A percentile compares a stretch with the other conserved stretches of the same genome.
Conservation (phyloP, 225 moss, liverwort and hornwort genomes). For the Sphagnum contortum region DNA sequence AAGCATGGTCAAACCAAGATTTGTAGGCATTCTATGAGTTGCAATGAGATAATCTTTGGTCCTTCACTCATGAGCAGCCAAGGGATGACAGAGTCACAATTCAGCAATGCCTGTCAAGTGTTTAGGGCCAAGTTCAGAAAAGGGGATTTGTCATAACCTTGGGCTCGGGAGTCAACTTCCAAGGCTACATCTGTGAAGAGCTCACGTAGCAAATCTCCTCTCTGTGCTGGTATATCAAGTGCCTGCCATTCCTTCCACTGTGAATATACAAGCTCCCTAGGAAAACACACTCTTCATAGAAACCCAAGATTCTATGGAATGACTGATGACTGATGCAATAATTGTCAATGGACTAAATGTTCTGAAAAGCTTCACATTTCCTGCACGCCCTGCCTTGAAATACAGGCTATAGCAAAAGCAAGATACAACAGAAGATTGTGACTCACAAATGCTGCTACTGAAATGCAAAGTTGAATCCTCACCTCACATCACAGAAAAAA, state of each 20-base stretch:
- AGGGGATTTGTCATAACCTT: slow-evolving; percentile 20
- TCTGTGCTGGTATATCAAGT: slow-evolving; percentile 61
- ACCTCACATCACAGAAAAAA: too few species aligned
- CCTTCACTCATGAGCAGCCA: too few species aligned
- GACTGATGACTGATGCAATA: neutral
- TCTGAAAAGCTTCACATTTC: neutral
- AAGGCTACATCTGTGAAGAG: slow-evolving; percentile 88
- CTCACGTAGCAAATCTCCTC: slow-evolving; percentile 74
- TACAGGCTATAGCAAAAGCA: neutral
- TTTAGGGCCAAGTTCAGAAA: too few species aligned
- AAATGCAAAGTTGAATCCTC: neutral
- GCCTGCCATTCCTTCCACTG: slow-evolving; percentile 35
- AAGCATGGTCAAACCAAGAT: too few species aligned
- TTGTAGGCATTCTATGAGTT: too few species aligned
- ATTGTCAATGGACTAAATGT: neutral
- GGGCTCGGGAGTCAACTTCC: slow-evolving; percentile 89
- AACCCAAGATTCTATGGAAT: slow-evolving; percentile 7
- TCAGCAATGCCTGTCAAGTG: too few species aligned
- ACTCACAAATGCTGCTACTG: neutral
- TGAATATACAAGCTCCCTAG: too few species aligned
- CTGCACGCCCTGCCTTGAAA: too few species aligned
- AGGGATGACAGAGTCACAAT: too few species aligned
- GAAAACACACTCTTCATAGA: neutral
- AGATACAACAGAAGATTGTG: neutral
- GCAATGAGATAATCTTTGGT: too few species aligned